phyloP scores from a whole-genome alignment of 345 rosid genomes.

The Psidium guajava region DNA sequence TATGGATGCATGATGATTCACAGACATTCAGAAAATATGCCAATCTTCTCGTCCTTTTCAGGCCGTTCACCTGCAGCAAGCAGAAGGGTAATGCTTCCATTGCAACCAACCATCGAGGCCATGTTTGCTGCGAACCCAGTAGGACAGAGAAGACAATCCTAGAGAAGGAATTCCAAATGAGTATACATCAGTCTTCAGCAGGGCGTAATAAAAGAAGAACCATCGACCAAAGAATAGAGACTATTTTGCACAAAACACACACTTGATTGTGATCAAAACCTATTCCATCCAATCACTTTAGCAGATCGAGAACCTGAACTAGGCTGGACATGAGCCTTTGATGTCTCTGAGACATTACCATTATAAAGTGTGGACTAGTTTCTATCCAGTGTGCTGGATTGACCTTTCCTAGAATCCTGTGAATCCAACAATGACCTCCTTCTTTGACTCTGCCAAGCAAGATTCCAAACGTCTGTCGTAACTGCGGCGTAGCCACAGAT shows the following conservation, averaged over 20 bases:
- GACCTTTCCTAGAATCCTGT: not conserved
- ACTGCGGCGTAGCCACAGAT: constrained; percentile 79
- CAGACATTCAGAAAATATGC: constrained; percentile 72
- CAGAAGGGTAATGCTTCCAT: constrained; percentile 68
- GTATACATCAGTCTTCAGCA: constrained; percentile 13
- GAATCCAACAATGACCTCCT: constrained; percentile 43
- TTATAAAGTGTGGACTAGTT: not conserved
- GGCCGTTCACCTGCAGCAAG: constrained; percentile 33
- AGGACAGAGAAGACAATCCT: constrained; percentile 99
- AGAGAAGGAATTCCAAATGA: constrained; percentile 16
- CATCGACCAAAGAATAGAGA: not conserved
- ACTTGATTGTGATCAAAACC: too few relatives aligned
- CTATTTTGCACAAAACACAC: not conserved
- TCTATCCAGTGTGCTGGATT: not conserved
- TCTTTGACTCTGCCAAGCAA: constrained; percentile 74
- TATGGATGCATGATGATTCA: constrained; percentile 94
- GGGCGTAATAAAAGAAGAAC: not conserved
- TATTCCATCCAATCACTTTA: not conserved
- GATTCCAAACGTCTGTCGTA: constrained; percentile 74
- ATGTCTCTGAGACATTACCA: not conserved
- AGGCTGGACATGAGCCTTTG: not conserved
- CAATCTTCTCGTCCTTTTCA: constrained; percentile 44
- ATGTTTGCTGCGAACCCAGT: constrained; percentile 93
- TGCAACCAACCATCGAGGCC: constrained; percentile 96
- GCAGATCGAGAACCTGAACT: not conserved